phyloP scores from a whole-genome alignment of 768 basidiomycete genomes.

The Scleroderma bovista region DNA sequence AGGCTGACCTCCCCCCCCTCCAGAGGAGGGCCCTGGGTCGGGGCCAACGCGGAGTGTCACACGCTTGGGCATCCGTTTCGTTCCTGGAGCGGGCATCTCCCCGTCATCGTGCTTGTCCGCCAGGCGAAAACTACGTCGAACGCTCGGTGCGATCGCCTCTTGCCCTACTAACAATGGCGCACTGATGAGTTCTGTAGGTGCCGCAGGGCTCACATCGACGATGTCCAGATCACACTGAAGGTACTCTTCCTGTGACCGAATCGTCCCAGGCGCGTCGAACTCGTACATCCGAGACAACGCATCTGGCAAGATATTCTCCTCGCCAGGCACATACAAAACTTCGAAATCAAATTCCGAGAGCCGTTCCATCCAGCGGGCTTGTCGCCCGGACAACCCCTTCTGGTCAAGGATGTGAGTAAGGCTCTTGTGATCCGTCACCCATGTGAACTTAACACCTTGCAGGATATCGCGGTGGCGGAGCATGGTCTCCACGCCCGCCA shows the following conservation, averaged over 20 bases:
- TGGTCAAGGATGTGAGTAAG: not conserved
- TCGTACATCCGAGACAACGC: conserved; percentile 16
- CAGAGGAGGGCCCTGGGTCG: no score
- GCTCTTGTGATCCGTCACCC: not conserved
- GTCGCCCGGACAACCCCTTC: not conserved
- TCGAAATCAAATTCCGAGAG: conserved; percentile 26
- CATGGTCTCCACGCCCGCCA: not conserved
- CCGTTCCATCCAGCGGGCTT: not conserved
- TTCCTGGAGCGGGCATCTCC: no score
- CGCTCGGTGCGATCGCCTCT: not conserved
- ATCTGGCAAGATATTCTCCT: conserved; percentile 22
- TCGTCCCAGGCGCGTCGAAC: not conserved
- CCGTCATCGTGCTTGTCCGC: not conserved
- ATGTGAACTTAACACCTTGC: not conserved
- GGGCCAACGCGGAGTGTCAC: no score
- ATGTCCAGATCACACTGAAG: not conserved
- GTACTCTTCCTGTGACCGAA: not conserved
- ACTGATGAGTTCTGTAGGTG: not conserved
- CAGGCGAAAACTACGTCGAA: not conserved
- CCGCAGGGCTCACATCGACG: no score
- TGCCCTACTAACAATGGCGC: conserved; percentile 1
- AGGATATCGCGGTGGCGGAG: not conserved
- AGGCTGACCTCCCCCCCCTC: no score
- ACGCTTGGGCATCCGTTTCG: no score
- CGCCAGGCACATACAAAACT: conserved; percentile 24